Evolutionary conservation across 164 flowering plant genomes (phyloP).

Genomic region (Sedum album): DNA sequence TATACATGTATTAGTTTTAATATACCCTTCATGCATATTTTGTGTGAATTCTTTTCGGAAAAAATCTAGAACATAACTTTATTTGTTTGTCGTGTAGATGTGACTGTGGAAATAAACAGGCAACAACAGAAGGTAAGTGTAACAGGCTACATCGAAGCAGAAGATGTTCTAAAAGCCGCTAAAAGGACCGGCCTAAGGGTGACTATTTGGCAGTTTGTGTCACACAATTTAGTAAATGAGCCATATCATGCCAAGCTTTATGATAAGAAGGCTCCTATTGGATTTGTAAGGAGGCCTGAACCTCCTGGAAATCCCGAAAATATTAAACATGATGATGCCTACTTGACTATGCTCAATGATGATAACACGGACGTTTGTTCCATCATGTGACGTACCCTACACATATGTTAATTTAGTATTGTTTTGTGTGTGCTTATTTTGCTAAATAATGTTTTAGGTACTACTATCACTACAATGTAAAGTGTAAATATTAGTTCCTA

Average conservation of each 20-base stretch:
- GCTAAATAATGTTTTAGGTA: no score
- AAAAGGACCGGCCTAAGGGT: conserved; percentile 60
- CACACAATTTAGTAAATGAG: conserved; percentile 51
- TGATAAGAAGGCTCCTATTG: conserved; percentile 73
- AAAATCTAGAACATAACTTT: no score
- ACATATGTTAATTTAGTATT: no score
- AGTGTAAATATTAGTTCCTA: no score
- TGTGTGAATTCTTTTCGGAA: neutral
- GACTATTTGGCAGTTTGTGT: conserved; percentile 67
- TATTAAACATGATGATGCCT: neutral
- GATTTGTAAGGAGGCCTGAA: conserved; percentile 52
- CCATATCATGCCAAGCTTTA: conserved; percentile 44
- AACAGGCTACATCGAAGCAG: conserved; percentile 48
- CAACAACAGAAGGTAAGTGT: conserved; percentile 66
- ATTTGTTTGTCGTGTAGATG: neutral
- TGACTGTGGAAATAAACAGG: conserved; percentile 46
- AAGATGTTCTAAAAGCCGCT: conserved; percentile 56
- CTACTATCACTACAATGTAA: no score
- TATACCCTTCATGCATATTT: neutral
- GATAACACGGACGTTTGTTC: conserved; percentile 28
- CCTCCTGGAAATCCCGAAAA: neutral
- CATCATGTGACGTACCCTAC: neutral
- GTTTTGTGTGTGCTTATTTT: no score
- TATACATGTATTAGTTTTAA: neutral
- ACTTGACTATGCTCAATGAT: conserved; percentile 45